Evolutionary conservation across 306 rosid species (phyloP).

Genomic region (Gillenia trifoliata): DNA sequence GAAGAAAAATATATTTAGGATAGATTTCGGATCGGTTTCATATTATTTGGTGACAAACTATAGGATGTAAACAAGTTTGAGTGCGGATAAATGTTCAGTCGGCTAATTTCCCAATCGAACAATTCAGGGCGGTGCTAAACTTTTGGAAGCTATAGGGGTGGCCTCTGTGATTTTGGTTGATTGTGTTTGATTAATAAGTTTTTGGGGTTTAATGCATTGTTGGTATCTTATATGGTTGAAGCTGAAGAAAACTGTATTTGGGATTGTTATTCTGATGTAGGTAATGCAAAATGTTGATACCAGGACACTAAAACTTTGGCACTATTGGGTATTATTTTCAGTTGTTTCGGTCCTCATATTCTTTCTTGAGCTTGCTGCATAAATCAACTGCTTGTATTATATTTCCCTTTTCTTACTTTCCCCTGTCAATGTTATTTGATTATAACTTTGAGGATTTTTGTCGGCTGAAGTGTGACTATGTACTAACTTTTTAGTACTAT

Average conservation of each 20-base stretch:
- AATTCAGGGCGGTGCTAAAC: not conserved
- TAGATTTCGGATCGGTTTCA: not conserved
- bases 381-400: not conserved
- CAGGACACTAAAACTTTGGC: not conserved
- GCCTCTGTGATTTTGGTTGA: not conserved
- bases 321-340: not conserved
- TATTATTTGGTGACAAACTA: not conserved
- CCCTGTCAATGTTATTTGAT: not conserved
- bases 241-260: not conserved
- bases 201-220: not conserved
- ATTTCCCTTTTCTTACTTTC: not conserved
- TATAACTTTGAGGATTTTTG: constrained; percentile 1
- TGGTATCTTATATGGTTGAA: not conserved
- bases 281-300: not conserved
- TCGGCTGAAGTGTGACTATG: constrained; percentile 14
- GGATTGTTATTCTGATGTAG: not conserved
- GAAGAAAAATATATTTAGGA: not conserved
- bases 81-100: not conserved
- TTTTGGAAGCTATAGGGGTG: not conserved
- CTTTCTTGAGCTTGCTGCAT: not conserved
- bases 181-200: not conserved
- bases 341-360: not conserved
- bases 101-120: not conserved
- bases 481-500: constrained; percentile 25
- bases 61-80: not conserved